These are phyloP conservation scores for Wickerhamiella dianesei DNA, from an alignment of 805 yeast genomes.

Conservation along the genomic window DNA sequence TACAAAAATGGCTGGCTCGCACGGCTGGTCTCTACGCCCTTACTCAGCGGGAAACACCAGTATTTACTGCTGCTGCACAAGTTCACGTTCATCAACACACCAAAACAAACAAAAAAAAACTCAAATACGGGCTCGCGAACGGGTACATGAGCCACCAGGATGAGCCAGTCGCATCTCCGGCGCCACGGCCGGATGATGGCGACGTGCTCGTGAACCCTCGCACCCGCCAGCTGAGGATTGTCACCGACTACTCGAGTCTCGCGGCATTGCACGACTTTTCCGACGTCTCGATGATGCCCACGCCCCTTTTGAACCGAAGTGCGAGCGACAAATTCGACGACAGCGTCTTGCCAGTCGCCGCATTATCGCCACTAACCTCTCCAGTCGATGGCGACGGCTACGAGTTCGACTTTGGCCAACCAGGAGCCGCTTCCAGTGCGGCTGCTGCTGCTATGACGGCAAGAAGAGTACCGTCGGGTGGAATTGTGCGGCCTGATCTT, in stretches of 20 bases:
- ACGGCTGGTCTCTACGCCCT: no score
- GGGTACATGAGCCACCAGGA: neutral
- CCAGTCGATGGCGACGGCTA: neutral
- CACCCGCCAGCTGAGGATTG: neutral
- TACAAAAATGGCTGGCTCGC: no score
- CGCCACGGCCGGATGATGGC: neutral
- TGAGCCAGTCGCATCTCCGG: neutral
- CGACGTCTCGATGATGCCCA: constrained; percentile 7
- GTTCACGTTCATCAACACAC: neutral
- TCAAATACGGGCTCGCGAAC: neutral
- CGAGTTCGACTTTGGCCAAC: neutral
- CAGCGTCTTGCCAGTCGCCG: neutral
- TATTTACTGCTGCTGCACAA: neutral
- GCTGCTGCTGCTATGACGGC: constrained; percentile 1
- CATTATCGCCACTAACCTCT: neutral
- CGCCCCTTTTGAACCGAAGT: constrained; percentile 4
- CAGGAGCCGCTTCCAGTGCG: neutral
- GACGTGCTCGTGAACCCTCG: neutral
- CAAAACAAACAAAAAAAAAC: neutral
- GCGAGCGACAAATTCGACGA: neutral
- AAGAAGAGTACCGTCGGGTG: constrained; percentile 7
- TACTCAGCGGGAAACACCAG: no score
- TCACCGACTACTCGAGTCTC: neutral
- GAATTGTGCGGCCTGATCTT: neutral
- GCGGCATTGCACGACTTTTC: neutral